Evolutionary conservation across 164 flowering plant genomes (phyloP).

Genomic region (Euptelea pleiosperma): DNA sequence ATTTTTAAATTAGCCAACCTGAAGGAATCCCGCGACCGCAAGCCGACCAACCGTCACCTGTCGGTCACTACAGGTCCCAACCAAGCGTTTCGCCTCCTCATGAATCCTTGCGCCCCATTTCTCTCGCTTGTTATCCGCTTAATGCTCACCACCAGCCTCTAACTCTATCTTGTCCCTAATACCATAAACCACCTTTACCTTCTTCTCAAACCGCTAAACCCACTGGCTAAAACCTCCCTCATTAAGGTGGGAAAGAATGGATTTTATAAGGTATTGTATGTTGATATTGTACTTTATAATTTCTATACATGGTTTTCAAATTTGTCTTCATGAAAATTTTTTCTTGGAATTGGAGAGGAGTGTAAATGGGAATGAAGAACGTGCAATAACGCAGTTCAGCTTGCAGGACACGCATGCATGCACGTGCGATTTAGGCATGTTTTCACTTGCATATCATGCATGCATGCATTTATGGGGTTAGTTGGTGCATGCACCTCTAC

Average conservation of each 20-base stretch:
- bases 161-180: neutral
- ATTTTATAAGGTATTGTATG: too few species aligned
- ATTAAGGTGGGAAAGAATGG: too few species aligned
- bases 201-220: too few species aligned
- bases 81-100: constrained; percentile 9
- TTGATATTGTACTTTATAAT: too few species aligned
- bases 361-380: constrained; percentile 3
- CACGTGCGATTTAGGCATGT: neutral
- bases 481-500: constrained; percentile 1
- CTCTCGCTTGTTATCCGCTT: constrained; percentile 24
- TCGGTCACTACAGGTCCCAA: constrained; percentile 21
- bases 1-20: constrained; percentile 9
- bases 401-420: constrained; percentile 1
- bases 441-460: too few species aligned
- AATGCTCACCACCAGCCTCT: constrained; percentile 13
- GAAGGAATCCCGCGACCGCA: too few species aligned
- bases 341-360: neutral
- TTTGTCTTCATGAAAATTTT: too few species aligned
- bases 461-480: too few species aligned
- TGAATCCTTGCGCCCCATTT: constrained; percentile 12
- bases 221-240: too few species aligned
- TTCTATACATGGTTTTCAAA: too few species aligned
- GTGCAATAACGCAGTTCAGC: constrained; percentile 4
- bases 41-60: constrained; percentile 33
- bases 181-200: neutral